These are phyloP conservation scores for Fusarium sp. DNA, from an alignment of 2,329 filamentous ascomycete genomes.

Conservation along the genomic window DNA sequence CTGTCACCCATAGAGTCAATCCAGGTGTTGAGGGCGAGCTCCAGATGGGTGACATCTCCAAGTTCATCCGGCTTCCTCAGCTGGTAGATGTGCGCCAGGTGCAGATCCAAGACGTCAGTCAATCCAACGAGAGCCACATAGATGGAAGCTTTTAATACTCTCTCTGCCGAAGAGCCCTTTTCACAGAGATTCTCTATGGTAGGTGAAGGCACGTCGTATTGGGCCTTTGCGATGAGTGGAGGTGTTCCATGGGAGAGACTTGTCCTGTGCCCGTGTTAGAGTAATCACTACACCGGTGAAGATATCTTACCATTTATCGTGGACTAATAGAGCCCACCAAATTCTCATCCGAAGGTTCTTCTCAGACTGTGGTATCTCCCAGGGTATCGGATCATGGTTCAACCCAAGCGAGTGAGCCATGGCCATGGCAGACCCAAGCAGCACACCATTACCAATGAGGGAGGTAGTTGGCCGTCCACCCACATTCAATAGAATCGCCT, in stretches of 20 bases:
- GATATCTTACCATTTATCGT: conserved; percentile 63
- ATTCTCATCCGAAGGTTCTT: conserved; percentile 64
- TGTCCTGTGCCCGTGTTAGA: conserved; percentile 51
- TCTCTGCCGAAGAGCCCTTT: conserved; percentile 18
- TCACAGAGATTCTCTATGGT: conserved; percentile 50
- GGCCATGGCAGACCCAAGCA: conserved; percentile 63
- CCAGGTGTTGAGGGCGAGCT: conserved; percentile 57
- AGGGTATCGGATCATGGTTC: conserved; percentile 63
- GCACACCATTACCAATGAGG: conserved; percentile 67
- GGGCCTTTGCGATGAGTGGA: conserved; percentile 56
- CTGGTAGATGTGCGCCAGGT: conserved; percentile 51
- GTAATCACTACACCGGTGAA: rapidly evolving
- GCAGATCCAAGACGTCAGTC: conserved; percentile 53
- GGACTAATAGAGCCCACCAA: conserved; percentile 67
- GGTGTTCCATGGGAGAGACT: conserved; percentile 67
- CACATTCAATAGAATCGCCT: conserved; percentile 68
- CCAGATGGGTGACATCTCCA: conserved; percentile 48
- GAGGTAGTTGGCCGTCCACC: conserved; percentile 70
- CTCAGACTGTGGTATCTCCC: conserved; percentile 64
- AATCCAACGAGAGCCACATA: conserved; percentile 60
- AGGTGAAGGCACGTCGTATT: conserved; percentile 63
- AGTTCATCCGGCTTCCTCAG: conserved; percentile 45
- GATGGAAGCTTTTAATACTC: conserved; percentile 48
- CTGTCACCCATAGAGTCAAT: conserved; percentile 54
- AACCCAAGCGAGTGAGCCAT: conserved; percentile 66